Base-by-base conservation (phyloP, 805 yeast species). In the Kodamaea neixiangensis region DNA sequence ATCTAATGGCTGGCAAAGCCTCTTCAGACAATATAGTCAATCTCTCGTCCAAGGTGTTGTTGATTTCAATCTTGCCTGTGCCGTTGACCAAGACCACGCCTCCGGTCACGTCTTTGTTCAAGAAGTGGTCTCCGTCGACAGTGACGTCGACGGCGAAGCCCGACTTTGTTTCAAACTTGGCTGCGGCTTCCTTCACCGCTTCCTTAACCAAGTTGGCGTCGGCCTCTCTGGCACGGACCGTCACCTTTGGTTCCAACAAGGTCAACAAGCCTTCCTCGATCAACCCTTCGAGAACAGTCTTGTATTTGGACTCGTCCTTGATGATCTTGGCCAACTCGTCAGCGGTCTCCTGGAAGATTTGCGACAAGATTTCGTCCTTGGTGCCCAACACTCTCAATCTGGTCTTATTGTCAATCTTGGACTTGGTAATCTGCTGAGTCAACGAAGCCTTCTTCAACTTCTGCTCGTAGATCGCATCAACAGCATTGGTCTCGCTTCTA, bases 1-100 rank as follows among this genome's bases (percentile, higher is more conserved):
- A 77, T 75, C 98, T 86, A 57, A 94, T 84, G 49, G 92, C 96
- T 45, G 99, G 99, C 59, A 94, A 81, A 6, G 97, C 87, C 63
- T 84, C 89, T 67, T 88, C 87, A 35, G 87, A 80, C 62, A 94
- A 79, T 55, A 94, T 73, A 62, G 85, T 81, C 64, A 94, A 82
- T 75, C 99, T 89, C 77, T 92, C 97, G 64, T 91, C 97, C 63
- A 94, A 80, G 44, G 99, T 92, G 77, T 94, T 94, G 73, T 89
- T 79, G 50, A 94, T 89, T 61, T 87, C 92, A 58, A 94, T 91
- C 73, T 87, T 89, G 49, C 96, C 96, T 40, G 80, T 68, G 34
- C 80, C 80, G 65, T 87, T 88, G 50, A 80, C 68, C 44, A 89
- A 78, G 44, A 90, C 70, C 37, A 85, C 89, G 66, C 99, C 99